Evolutionary conservation across 176 grass and related monocot species (phyloP), one percentile per base, ranked within the genome.

Genomic region (Luzula sylvatica): DNA sequence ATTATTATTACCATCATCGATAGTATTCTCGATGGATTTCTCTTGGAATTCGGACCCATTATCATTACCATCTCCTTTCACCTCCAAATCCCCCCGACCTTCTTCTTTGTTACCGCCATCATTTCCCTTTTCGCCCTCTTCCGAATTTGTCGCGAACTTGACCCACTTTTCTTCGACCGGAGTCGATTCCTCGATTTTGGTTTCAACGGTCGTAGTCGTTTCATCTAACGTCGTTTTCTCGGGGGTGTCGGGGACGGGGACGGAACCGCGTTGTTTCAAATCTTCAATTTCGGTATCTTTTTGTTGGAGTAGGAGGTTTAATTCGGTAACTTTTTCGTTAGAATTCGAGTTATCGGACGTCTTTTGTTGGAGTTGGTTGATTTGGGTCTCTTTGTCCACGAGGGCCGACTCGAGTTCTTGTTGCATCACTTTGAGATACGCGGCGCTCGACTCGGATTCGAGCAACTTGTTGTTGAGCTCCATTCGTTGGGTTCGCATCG

Each of bases 221-320:
- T 27, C 65, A 46, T 30, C 42, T 21, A 50, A 8, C 1, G 12
- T 15, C 0, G 15, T 45, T 42, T 50, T 68, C 11, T 73, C 42
- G 50, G 50, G 9, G 50, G 50, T 72, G 32, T 50, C 59, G 53
- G 40, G 14, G 24, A 69, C 56, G 50, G 56, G 72, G 65, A 65
- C 53, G 49, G 52, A 75, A 65, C 69, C 64, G 29, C 35, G 77
- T 4, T 32, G 19, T 58, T 77, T 90, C 48, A 96, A 72, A 57
- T 90, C 81, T 71, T 96, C 85, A 13, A 96, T 83, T 58, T 90
- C 72, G 0, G 58, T 46, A 52, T 96, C 81, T 67, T 90, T 96
- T 28, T 50, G 18, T 41, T 96, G 78, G 12, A 96, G 38, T 32
- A 82, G 69, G 57, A 86, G 58, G 61, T 78, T 80, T n/a, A 96